Conservation (phyloP, 2,329 filamentous ascomycete genomes). For the Penicillium sp. region DNA sequence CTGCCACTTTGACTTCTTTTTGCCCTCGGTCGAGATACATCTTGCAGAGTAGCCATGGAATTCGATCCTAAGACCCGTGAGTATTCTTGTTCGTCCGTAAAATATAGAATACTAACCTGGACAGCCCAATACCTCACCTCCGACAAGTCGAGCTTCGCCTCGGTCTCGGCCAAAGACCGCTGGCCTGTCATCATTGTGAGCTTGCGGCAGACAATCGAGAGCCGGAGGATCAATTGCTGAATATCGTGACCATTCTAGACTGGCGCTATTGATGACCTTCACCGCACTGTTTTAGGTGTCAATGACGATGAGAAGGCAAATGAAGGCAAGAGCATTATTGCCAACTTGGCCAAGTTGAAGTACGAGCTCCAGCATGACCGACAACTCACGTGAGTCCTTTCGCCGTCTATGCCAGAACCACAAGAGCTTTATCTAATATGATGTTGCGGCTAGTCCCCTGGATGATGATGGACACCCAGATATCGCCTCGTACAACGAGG, state of each 20-base stretch:
- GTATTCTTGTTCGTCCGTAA: constrained; percentile 27
- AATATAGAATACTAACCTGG: constrained; percentile 7
- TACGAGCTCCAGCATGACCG: constrained; percentile 80
- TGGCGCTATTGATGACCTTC: constrained; percentile 89
- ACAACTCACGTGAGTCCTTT: constrained; percentile 5
- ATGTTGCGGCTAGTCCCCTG: constrained; percentile 57
- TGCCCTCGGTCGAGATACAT: constrained; percentile 11
- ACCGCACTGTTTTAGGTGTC: constrained; percentile 54
- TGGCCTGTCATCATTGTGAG: constrained; percentile 91
- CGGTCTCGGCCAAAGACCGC: constrained; percentile 75
- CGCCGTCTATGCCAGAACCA: neutral
- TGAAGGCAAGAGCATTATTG: constrained; percentile 84
- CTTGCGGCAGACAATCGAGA: constrained; percentile 5
- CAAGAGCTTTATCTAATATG: neutral
- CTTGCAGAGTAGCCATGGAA: constrained; percentile 56
- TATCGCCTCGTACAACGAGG: constrained; percentile 77
- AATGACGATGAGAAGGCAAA: constrained; percentile 60
- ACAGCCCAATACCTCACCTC: constrained; percentile 73
- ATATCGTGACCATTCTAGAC: constrained; percentile 56
- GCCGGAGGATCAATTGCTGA: neutral
- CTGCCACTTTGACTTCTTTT: constrained; percentile 13
- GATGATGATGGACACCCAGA: constrained; percentile 74
- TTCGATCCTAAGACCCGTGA: constrained; percentile 70
- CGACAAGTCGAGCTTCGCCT: constrained; percentile 84
- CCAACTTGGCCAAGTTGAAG: constrained; percentile 76